Base-by-base conservation (phyloP, 2,329 filamentous ascomycete genomes). In the Aspergillus tamarii region DNA sequence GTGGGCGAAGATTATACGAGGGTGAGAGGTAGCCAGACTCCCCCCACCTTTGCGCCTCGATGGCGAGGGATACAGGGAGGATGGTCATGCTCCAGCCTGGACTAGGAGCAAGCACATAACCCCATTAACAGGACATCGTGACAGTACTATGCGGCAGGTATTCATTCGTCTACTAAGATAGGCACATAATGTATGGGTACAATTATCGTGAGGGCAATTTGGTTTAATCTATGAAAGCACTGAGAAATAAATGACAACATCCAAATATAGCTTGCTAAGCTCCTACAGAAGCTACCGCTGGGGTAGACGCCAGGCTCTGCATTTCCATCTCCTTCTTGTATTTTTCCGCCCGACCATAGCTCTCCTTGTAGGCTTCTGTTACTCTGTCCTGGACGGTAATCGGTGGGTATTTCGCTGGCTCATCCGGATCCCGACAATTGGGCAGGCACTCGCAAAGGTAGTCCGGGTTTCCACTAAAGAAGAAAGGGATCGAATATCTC, bases 391-490 rank as follows among this genome's bases (percentile, higher is more conserved):
- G 39, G 39, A 41, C 39, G 16, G 39, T 41, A 19, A 41, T 41
- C 2, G 39, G 39, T 9, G 39, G 39, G 39, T 41, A 41, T 41
- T 41, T 41, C 6, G 39, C 39, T n/a, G 39, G 8, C 16, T 41
- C 39, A 3, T 8, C 39, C 8, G 39, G 39, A 2, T 8, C 39
- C 3, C 72, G 72, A 64, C 80, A 82, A 56, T 80, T 80, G 1
- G 80, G 80, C 60, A 83, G 65, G 62, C 80, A 82, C 61, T 77
- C 69, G 54, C 81, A 78, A 9, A 79, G 63, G 62, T 78, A 82
- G 58, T 82, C 79, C 1, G 79, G 79, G 53, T 83, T 82, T 1
- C 80, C 78, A n/a, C 72, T 76, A 62, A 78, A 81, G 66, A 81
- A 81, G 60, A 82, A 79, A 0, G 78, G 78, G 57, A 81, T 79